Base-by-base conservation (phyloP, 2,329 filamentous ascomycete genomes). In the Neopestalotiopsis sp. region DNA sequence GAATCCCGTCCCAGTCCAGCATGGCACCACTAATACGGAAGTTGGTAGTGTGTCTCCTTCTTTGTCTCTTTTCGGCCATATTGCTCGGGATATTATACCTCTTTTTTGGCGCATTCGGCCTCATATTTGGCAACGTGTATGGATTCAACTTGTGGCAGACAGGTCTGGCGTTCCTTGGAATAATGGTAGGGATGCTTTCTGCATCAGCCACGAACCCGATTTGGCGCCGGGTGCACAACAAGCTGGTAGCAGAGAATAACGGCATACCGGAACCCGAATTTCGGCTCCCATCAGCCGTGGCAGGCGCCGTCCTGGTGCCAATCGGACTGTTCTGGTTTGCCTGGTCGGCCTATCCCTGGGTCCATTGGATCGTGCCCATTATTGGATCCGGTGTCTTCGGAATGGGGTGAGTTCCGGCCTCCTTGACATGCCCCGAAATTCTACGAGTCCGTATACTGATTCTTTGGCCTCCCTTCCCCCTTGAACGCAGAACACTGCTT, bases 41-140 rank as follows among this genome's bases (percentile, higher is more conserved):
- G 7, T 17, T n/a, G 17, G 5, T 5, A 52, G 45, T 67, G 56
- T 67, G 65, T 45, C 83, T 96, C 68, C 90, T 90, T 73, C 89
- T 98, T 32, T 96, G 94, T 79, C 81, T 96, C 28, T 92, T 95
- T 74, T 93, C 93, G 0, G 94, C 94, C 52, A 89, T 98, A 67
- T 83, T 97, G n/a, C 85, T 97, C 7, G 95, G 94, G 4, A 92
- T 97, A 59, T 82, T 97, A 2, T 97, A 97, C 77, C 88, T 97
- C 52, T 97, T 97, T 83, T 97, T 97, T 78, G 94, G 94, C 24
- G 94, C 94, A 0, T 97, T 97, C 75, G 88, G 92, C 4, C 83
- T 97, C 59, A 90, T 97, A 17, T 97, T 97, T 76, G 79, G 85
- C 32, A 88, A 86, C 59, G 90, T 92, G 61, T 92, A 97, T 78